Evolutionary conservation across 2,329 filamentous ascomycete genomes (phyloP), one percentile per base, ranked within the genome.

Genomic region (Spiromastix sp.): DNA sequence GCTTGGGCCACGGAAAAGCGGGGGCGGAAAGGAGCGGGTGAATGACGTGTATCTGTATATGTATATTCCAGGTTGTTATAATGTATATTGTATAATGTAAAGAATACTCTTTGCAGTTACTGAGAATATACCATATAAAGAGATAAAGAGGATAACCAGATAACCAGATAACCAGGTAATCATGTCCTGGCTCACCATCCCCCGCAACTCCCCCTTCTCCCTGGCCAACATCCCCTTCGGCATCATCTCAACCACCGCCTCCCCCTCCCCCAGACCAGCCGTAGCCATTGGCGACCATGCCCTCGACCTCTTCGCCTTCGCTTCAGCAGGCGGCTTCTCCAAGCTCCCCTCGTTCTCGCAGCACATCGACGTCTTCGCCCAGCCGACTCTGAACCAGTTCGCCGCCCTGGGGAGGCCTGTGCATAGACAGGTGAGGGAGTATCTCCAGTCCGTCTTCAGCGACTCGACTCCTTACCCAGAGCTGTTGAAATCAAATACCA

Each of bases 151-250:
- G n/a, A n/a, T n/a, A n/a, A n/a, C n/a, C n/a, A n/a, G n/a, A n/a
- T n/a, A n/a, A n/a, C n/a, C n/a, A n/a, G n/a, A n/a, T n/a, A n/a
- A n/a, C n/a, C n/a, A n/a, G n/a, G n/a, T n/a, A n/a, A n/a, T n/a
- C 52, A 60, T 58, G 47, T 77, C 72, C 36, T 79, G 75, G 75
- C 63, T 80, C 37, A 57, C 58, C 32, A 75, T 80, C 40, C 71
- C 75, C 30, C 62, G 65, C 34, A 63, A 66, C 38, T 79, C 72
- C 38, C 75, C 77, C 49, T 86, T 86, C 60, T 84, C 82, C 6
- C 63, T 89, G 34, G 75, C 79, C 50, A 91, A 91, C 54, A 79
- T 91, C 36, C 84, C 84, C 2, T 89, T 89, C 51, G 84, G 84
- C 49, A 77, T 91, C 63, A 83, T 91, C 52, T 80, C 77, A 19